Base-by-base conservation (phyloP, 164 flowering plant genomes). In the Nymphaea thermarum region DNA sequence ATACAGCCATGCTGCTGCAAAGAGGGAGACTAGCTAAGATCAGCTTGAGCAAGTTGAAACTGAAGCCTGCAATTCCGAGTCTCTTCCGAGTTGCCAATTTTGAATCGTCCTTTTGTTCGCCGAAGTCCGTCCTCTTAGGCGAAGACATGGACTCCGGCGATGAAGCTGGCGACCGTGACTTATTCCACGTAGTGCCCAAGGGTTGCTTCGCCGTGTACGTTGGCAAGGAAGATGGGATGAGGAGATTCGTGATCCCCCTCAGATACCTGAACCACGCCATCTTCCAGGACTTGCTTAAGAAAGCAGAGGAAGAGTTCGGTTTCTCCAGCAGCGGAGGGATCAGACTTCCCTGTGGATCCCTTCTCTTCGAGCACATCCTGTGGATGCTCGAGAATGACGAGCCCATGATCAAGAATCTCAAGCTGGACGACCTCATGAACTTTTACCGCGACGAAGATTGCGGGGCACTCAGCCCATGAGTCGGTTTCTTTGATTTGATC, bases 321-420 rank as follows among this genome's bases (percentile, higher is more conserved):
- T 71, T 61, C 66, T 63, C 43, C 36, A 16, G 43, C 66, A 17
- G 5, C 2, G 74, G 74, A 2, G 70, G 66, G 4, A 71, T 71
- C 14, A 43, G 70, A 43, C 42, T 71, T 17, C 74, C 74, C 1
- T 71, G 74, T 43, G 70, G 67, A 53, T 51, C 70, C 2, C 70
- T 62, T 8, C 61, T 71, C 62, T 71, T 71, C 42, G 74, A 71
- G 12, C 74, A 71, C 66, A 69, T 71, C 53, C 74, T 71, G 44
- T 71, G 74, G 70, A 63, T 66, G 11, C 57, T 67, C 55, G 43
- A 67, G 51, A 62, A 66, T 43, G 25, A 71, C 4, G 70, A 71
- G 25, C 70, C 74, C 17, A 66, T 66, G 4, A 66, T 63, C 12
- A 62, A 67, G 16, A 67, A 17, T 63, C 47, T 66, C n/a, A 62